Conservation (phyloP, 108 stramenopile species). For the Seminavis robusta region DNA sequence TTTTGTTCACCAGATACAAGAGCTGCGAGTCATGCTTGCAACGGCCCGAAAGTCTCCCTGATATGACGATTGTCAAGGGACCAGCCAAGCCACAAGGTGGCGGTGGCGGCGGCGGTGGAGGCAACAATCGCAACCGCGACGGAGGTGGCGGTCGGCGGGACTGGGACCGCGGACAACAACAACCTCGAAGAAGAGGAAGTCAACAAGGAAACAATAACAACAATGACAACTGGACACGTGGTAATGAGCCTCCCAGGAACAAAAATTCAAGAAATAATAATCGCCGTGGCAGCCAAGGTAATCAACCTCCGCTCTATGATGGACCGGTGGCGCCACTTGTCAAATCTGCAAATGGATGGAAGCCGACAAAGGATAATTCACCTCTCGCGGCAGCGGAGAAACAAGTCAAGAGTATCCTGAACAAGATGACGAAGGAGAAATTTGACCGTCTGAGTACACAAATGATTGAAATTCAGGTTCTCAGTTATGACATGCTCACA, state of each 20-base stretch:
- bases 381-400: slow-evolving; percentile 68
- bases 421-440: slow-evolving; percentile 92
- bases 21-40: slow-evolving; percentile 24
- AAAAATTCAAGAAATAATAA: background rate
- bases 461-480: slow-evolving; percentile 78
- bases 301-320: slow-evolving; percentile 43
- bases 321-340: slow-evolving; percentile 56
- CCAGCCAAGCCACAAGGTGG: slow-evolving; percentile 18
- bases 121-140: no score
- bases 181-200: slow-evolving; percentile 8
- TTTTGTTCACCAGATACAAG: slow-evolving; percentile 20
- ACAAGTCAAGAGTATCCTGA: slow-evolving; percentile 82
- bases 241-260: slow-evolving; percentile 14
- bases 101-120: slow-evolving; percentile 16
- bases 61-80: slow-evolving; percentile 32
- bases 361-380: slow-evolving; percentile 60
- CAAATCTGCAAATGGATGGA: slow-evolving; percentile 71
- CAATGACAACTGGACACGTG: slow-evolving; percentile 16
- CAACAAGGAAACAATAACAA: slow-evolving; percentile 1
- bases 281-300: slow-evolving; percentile 38
- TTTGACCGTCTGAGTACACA: slow-evolving; percentile 74
- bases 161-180: slow-evolving; percentile 31
- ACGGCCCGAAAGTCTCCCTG: slow-evolving; percentile 36
- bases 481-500: slow-evolving; percentile 67
- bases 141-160: slow-evolving; percentile 18